Evolutionary conservation across 2,329 filamentous ascomycete species (phyloP).

Genomic region (Domatiomyces globalis): DNA sequence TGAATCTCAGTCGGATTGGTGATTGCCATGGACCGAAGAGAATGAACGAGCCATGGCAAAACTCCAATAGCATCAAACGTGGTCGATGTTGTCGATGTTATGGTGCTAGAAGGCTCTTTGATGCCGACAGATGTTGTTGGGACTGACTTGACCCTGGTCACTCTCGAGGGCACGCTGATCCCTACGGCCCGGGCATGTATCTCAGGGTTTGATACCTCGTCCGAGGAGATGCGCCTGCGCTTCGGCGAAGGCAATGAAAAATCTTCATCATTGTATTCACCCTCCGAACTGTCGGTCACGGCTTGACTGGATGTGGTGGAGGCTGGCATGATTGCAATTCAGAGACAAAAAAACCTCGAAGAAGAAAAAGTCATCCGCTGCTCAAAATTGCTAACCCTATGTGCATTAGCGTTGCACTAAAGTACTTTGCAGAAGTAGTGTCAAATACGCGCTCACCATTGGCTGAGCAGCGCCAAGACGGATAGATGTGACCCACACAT

Average conservation of each 20-base stretch:
- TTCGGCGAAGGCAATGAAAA: conserved; percentile 12
- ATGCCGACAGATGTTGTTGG: background rate
- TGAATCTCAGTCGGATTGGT: conserved; percentile 84
- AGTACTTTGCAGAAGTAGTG: too few relatives aligned
- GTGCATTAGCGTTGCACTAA: too few relatives aligned
- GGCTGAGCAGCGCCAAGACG: too few relatives aligned
- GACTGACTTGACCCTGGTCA: background rate
- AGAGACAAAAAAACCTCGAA: background rate
- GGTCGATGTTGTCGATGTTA: conserved; percentile 13
- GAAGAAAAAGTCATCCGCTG: background rate
- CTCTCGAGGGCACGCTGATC: background rate
- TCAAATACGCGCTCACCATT: too few relatives aligned
- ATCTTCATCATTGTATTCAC: conserved; percentile 1
- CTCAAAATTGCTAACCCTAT: background rate
- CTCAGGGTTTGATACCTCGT: background rate
- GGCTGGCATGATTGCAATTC: background rate
- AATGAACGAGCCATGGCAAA: conserved; percentile 74
- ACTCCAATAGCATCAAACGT: conserved; percentile 62
- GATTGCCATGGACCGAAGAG: conserved; percentile 65
- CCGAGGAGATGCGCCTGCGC: conserved; percentile 13
- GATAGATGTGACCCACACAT: too few relatives aligned
- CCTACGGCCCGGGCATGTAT: background rate
- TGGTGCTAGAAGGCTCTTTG: background rate
- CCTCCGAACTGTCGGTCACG: background rate
- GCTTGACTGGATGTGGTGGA: background rate